phyloP scores from a whole-genome alignment of 2,329 filamentous ascomycete species.

The Pleomassaria siparia region DNA sequence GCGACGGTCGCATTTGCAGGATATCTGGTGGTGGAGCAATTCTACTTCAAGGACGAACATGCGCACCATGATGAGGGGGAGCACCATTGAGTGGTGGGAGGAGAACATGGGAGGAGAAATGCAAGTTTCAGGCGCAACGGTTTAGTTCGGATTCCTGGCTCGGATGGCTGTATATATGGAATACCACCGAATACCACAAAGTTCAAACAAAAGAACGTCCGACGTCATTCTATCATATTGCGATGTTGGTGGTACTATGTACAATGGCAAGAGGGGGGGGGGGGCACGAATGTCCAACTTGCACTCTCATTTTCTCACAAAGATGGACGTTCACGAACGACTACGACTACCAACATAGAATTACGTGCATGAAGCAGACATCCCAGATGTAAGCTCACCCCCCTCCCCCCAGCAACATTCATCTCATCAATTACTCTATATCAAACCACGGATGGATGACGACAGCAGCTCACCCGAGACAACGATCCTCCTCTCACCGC shows the following conservation, averaged over 20 bases:
- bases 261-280: not conserved
- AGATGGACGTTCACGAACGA: too few species aligned
- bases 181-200: conserved; percentile 32
- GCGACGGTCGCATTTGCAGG: conserved; percentile 86
- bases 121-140: conserved; percentile 35
- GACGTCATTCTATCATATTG: not conserved
- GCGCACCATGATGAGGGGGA: conserved; percentile 25
- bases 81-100: conserved; percentile 21
- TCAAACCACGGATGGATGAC: too few species aligned
- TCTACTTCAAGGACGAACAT: conserved; percentile 72
- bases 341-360: too few species aligned
- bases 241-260: not conserved
- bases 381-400: too few species aligned
- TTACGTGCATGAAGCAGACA: too few species aligned
- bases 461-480: too few species aligned
- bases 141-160: conserved; percentile 26
- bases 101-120: conserved; percentile 9
- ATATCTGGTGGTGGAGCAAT: conserved; percentile 87
- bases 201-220: conserved; percentile 12
- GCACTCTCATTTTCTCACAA: too few species aligned
- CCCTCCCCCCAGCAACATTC: too few species aligned
- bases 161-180: conserved; percentile 38
- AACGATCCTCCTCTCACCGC: too few species aligned
- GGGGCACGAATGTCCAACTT: too few species aligned
- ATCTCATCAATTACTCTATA: too few species aligned